Evolutionary conservation across 2,329 filamentous ascomycete species (phyloP).

Genomic region (Lanzia echinophila): DNA sequence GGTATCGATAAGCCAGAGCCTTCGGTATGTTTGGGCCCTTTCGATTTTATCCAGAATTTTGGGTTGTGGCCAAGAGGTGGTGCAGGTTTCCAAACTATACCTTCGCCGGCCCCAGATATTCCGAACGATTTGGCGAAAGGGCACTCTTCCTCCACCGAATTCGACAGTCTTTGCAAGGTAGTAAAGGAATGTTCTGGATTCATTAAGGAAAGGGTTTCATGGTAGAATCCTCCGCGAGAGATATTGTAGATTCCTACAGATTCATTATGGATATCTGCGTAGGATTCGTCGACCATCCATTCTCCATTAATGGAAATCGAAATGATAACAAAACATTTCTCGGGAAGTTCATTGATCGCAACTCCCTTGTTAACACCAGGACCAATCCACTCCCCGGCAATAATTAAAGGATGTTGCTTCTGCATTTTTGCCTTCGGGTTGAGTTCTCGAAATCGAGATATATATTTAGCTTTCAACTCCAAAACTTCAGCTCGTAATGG

Average conservation of each 20-base stretch:
- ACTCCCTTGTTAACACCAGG: constrained; percentile 19
- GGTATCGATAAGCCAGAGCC: neutral
- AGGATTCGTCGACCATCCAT: constrained; percentile 18
- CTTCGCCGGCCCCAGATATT: constrained; percentile 18
- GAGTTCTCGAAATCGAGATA: constrained; percentile 8
- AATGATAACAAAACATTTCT: constrained; percentile 21
- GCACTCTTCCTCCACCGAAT: constrained; percentile 21
- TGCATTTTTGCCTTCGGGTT: constrained; percentile 10
- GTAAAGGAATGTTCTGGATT: neutral
- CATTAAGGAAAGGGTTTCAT: constrained; percentile 7
- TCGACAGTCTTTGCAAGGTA: constrained; percentile 10
- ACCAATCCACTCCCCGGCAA: constrained; percentile 24
- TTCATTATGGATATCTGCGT: constrained; percentile 16
- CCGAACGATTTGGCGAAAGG: constrained; percentile 21
- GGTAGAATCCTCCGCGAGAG: constrained; percentile 18
- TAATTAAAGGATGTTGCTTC: constrained; percentile 15
- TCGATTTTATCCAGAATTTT: constrained; percentile 22
- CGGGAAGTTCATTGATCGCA: constrained; percentile 11
- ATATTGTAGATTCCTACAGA: constrained; percentile 16
- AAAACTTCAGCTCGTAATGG: neutral
- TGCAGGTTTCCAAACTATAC: constrained; percentile 23
- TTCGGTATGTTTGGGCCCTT: constrained; percentile 12
- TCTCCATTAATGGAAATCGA: constrained; percentile 16
- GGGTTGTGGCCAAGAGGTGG: constrained; percentile 16
- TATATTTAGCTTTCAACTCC: constrained; percentile 5